Conservation (phyloP, 768 basidiomycete genomes). For the Heimioporus sp. region DNA sequence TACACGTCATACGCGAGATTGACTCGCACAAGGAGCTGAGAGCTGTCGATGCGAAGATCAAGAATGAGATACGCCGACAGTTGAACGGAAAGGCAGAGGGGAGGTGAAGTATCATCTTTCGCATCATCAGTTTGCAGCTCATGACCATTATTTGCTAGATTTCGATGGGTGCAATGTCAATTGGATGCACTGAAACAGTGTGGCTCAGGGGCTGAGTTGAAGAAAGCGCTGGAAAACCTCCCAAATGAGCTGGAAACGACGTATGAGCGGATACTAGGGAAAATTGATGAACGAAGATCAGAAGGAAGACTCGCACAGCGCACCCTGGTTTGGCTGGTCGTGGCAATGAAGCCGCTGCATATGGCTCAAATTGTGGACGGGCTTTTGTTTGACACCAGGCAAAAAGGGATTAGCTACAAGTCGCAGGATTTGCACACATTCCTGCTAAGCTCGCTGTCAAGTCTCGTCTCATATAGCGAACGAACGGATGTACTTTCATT, state of each 20-base stretch:
- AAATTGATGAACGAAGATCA: no score
- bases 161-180: slow-evolving; percentile 7
- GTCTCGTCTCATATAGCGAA: neutral
- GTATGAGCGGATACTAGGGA: no score
- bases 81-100: neutral
- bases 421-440: no score
- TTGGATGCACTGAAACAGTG: neutral
- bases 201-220: neutral
- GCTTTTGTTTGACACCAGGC: no score
- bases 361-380: no score
- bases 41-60: neutral
- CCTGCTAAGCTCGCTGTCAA: neutral
- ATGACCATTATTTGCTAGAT: neutral
- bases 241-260: no score
- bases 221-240: no score
- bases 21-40: neutral
- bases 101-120: neutral
- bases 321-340: no score
- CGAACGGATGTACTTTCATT: neutral
- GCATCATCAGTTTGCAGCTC: neutral
- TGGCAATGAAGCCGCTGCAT: no score
- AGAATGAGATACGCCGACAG: neutral
- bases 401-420: no score
- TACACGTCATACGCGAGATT: neutral
- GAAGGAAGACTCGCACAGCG: no score